Percentiles rank a stretch among this genome's conserved stretches.
These are phyloP conservation scores for Sclerotiophoma versabilis DNA, from an alignment of 2,329 filamentous ascomycete species.

Conservation along the genomic window DNA sequence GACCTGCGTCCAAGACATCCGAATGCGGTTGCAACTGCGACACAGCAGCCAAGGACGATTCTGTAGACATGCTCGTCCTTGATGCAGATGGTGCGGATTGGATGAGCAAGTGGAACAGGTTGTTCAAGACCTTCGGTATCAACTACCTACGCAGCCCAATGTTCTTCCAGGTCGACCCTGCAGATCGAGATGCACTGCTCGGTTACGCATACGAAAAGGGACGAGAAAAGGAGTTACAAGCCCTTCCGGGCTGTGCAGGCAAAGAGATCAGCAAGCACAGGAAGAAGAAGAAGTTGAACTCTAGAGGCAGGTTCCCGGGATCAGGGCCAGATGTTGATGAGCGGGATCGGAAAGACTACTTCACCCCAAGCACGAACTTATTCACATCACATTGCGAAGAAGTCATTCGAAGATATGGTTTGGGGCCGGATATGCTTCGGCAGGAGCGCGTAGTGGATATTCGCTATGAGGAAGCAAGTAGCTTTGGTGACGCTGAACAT, in stretches of 20 bases:
- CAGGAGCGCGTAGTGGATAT: slow-evolving; percentile 69
- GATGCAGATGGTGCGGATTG: slow-evolving; percentile 70
- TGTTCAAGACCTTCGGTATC: slow-evolving; percentile 74
- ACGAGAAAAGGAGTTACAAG: slow-evolving; percentile 68
- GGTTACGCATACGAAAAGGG: slow-evolving; percentile 70
- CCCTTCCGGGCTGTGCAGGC: slow-evolving; percentile 77
- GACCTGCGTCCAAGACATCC: slow-evolving; percentile 30
- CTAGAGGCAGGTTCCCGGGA: slow-evolving; percentile 50
- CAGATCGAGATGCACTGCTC: slow-evolving; percentile 75
- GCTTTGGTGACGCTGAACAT: slow-evolving; percentile 26
- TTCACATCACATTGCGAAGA: slow-evolving; percentile 53
- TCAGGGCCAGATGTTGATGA: slow-evolving; percentile 52
- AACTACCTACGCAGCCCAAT: slow-evolving; percentile 77
- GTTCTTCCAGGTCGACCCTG: slow-evolving; percentile 82
- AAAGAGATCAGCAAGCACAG: slow-evolving; percentile 82
- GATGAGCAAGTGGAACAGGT: slow-evolving; percentile 74
- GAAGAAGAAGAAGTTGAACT: slow-evolving; percentile 66
- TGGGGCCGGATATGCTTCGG: slow-evolving; percentile 64
- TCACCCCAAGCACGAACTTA: slow-evolving; percentile 49
- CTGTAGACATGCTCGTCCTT: slow-evolving; percentile 61
- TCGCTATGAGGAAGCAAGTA: slow-evolving; percentile 61
- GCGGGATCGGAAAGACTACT: slow-evolving; percentile 57
- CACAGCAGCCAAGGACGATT: slow-evolving; percentile 1
- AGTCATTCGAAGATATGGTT: slow-evolving; percentile 51
- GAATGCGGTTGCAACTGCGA: slow-evolving; percentile 25